Base-by-base conservation (phyloP, 2,329 filamentous ascomycete genomes). In the Penicillium griseofulvum region DNA sequence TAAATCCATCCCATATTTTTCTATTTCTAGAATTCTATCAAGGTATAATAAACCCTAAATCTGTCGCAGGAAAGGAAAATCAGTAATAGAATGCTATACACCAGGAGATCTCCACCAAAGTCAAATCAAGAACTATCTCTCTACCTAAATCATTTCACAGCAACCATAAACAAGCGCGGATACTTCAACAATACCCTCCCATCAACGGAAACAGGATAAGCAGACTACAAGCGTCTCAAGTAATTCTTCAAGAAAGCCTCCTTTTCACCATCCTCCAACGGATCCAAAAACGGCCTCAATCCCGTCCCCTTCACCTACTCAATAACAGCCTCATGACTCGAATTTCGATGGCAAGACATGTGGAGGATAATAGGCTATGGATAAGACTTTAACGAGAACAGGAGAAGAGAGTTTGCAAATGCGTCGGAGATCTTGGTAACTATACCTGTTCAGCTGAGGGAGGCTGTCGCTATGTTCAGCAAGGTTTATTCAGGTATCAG, bases 241-340 rank as follows among this genome's bases (percentile, higher is more conserved):
- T 86, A 86, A 38, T 72, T 73, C 0, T 65, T 51, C 49, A 84
- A 55, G 60, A 80, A 86, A 1, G 45, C 74, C 10, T 73, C 66
- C 55, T 70, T 76, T 31, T 80, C 74, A 2, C 71, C 68, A 4
- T 64, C 62, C 1, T 69, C 66, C 36, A 86, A 70, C 4, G 74
- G 71, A 43, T 84, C 75, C 51, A 86, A 49, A 60, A 77, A 86
- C 0, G 83, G 83, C 60, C 77, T 74, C 60, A 86, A 64, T 0
- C 82, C 83, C 0, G 81, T 84, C 0, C 81, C 80, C 59, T 79
- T 80, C 3, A 86, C 79, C 83, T 83, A 86, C 65, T 85, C 82
- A 6, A 85, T 78, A 39, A 86, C 80, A 1, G 74, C 79, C 12
- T 68, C 58, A 19, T 80, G 80, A 22, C 72, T 75, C 3, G n/a